phyloP scores from a whole-genome alignment of 2,329 filamentous ascomycete species.

The Endoconidiophora polonica region DNA sequence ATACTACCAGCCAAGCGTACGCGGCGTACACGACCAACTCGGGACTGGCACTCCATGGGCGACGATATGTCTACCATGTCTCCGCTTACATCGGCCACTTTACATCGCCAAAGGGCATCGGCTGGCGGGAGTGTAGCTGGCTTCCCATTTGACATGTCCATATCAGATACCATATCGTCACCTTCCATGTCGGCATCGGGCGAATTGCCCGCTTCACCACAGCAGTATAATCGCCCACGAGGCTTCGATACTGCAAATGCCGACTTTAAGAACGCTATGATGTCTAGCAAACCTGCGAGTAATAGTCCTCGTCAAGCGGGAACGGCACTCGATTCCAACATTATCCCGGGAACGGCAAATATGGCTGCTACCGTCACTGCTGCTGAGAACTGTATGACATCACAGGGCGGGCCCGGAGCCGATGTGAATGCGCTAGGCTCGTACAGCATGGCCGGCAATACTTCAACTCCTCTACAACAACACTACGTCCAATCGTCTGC shows the following conservation, averaged over 20 bases:
- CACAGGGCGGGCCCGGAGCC: too few species aligned
- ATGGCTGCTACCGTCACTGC: too few species aligned
- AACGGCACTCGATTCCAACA: too few species aligned
- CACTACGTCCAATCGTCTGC: conserved; percentile 2
- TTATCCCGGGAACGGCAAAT: too few species aligned
- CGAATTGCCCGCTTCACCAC: conserved; percentile 24
- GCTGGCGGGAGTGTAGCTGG: not conserved
- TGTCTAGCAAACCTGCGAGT: not conserved
- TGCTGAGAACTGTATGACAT: too few species aligned
- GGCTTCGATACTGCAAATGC: not conserved
- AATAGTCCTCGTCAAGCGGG: not conserved
- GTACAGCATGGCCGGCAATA: too few species aligned
- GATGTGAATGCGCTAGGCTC: too few species aligned
- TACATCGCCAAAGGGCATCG: conserved; percentile 4
- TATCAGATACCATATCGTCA: conserved; percentile 26
- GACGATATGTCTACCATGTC: conserved; percentile 15
- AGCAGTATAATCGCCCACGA: conserved; percentile 19
- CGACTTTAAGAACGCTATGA: not conserved
- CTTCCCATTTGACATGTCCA: conserved; percentile 21
- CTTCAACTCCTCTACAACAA: too few species aligned
- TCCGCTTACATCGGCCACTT: conserved; percentile 14
- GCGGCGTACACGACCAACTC: conserved; percentile 15
- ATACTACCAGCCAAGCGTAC: conserved; percentile 18
- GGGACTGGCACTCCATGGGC: conserved; percentile 20
- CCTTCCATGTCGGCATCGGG: conserved; percentile 23